A percentile compares a stretch with the other conserved stretches of the same genome.
Conservation (phyloP, 169 alveolate species). For the Cyclospora cayetanensis region DNA sequence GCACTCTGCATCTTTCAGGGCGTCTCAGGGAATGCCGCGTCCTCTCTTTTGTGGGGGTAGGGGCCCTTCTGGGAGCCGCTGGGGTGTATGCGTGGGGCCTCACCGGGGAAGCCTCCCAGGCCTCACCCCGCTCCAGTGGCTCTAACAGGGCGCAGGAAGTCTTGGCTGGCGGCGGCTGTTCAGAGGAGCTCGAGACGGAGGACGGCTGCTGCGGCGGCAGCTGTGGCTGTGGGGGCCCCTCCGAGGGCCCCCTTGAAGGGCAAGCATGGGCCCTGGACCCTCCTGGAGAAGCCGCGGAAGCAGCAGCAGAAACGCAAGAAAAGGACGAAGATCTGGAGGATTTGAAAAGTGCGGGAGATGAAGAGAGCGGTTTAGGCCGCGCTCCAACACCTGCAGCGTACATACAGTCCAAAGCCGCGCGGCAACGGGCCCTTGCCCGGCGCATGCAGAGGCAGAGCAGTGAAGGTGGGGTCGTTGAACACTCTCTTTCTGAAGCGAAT, state of each 20-base stretch:
- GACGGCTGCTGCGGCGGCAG: slow-evolving; percentile 8
- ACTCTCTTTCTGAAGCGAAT: background rate
- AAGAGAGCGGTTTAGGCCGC: background rate
- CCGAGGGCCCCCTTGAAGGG: background rate
- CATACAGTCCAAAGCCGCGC: slow-evolving; percentile 38
- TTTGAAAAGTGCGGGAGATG: slow-evolving; percentile 41
- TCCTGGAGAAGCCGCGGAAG: background rate
- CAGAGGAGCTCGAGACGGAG: background rate
- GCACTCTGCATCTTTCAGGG: background rate
- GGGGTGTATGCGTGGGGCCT: background rate
- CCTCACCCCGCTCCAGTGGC: too few relatives aligned
- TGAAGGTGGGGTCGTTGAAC: background rate
- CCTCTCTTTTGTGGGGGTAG: background rate
- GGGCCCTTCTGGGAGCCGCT: background rate
- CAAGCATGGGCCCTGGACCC: too few relatives aligned
- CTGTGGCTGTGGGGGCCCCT: slow-evolving; percentile 1
- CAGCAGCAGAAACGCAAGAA: background rate
- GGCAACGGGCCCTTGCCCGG: slow-evolving; percentile 23
- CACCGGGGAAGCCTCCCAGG: background rate
- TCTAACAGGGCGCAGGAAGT: too few relatives aligned
- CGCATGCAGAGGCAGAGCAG: background rate
- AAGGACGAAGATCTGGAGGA: slow-evolving; percentile 54
- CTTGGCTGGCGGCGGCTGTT: too few relatives aligned
- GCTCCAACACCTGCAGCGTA: background rate
- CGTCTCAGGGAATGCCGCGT: background rate